Evolutionary conservation across 352 stramenopile genomes (phyloP), one percentile per base, ranked within the genome.

Genomic region (Globisporangium nunn): DNA sequence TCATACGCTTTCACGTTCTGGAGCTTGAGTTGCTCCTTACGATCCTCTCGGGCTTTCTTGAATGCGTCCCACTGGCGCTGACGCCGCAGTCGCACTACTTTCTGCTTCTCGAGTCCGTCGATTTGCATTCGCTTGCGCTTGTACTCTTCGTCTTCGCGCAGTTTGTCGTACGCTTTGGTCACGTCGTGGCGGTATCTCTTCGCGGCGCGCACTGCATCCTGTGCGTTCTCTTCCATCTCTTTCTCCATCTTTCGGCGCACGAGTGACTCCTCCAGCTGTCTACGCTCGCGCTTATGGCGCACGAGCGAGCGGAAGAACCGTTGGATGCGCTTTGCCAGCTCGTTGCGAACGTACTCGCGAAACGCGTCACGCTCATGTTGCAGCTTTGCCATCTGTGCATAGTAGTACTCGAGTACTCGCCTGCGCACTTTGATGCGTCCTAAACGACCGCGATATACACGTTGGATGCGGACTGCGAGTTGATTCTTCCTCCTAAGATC

Each of bases 31-130:
- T 67, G 58, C 35, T 85, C 78, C 29, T 74, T 72, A 2, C 60
- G 72, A 6, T 64, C 68, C 2, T 76, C 49, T 4, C 67, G 65
- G 5, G 72, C 60, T 6, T 31, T 51, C 50, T 84, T 77, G 39
- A 88, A 85, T 12, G 63, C 65, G 8, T 86, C 75, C 78, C 81
- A 88, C 50, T 82, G 64, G 1, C 78, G 74, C 49, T 87, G 72
- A 0, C 81, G 73, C 17, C 67, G 63, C 45, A 77, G 55, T n/a
- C 61, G 72, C 12, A 86, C 48, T 28, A 87, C 71, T 45, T 87
- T 88, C 18, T 78, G 63, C 43, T 88, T 91, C 54, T 91, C 75
- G 1, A 70, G 33, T 6, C 48, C 68, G 37, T 89, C 81, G 40
- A 89, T 75, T 23, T 67, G 62, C 28, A 73, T 67, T 30, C 74